These are phyloP conservation scores for Lentinula sp. DNA, from an alignment of 768 basidiomycete species.

Conservation along the genomic window DNA sequence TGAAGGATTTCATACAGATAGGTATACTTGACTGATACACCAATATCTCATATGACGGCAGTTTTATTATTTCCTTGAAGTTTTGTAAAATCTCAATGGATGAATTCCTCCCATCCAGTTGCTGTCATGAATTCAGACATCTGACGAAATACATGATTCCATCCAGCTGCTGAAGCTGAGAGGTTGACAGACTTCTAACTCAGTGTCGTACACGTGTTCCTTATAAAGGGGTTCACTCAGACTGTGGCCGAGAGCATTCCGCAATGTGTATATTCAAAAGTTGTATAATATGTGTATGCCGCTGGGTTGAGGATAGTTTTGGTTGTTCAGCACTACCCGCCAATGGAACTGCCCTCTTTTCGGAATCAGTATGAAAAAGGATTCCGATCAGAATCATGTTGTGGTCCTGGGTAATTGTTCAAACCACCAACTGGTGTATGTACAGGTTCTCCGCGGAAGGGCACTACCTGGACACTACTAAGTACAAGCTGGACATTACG, in stretches of 20 bases:
- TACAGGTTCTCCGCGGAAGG: background rate
- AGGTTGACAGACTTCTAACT: background rate
- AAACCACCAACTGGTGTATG: background rate
- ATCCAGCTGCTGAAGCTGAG: background rate
- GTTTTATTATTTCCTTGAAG: background rate
- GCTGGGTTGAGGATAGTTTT: background rate
- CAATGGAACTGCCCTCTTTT: background rate
- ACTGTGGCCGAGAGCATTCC: background rate
- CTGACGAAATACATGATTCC: background rate
- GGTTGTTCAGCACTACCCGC: background rate
- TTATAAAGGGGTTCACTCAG: too few relatives aligned
- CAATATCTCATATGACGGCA: background rate
- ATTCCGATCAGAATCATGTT: background rate
- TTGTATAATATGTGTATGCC: too few relatives aligned
- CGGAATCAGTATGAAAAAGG: background rate
- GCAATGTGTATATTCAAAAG: background rate
- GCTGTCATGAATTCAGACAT: background rate
- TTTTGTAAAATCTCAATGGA: background rate
- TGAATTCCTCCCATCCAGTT: background rate
- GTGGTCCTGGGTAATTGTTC: background rate
- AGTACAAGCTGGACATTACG: background rate
- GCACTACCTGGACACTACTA: background rate
- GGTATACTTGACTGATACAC: background rate
- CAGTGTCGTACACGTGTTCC: background rate
- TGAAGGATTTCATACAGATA: too few relatives aligned